Evolutionary conservation across 2,329 filamentous ascomycete species (phyloP).

Genomic region (Elsinoe fawcettii): DNA sequence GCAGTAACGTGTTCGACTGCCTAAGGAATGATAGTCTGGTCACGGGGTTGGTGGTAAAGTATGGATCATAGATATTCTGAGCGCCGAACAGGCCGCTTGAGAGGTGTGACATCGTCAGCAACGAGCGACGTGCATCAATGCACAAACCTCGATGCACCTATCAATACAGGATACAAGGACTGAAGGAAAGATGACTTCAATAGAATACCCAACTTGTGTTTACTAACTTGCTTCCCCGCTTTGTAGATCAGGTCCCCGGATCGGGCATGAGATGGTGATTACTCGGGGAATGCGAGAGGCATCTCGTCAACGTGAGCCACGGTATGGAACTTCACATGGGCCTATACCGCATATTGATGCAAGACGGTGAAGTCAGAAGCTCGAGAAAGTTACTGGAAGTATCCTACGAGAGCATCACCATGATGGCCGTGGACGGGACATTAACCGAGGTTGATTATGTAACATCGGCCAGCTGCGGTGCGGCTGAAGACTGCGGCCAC

Average conservation of each 20-base stretch:
- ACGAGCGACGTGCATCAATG: neutral
- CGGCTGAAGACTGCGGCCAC: neutral
- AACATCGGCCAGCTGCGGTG: neutral
- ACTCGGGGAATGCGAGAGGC: neutral
- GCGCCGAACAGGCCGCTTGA: neutral
- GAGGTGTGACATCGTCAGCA: neutral
- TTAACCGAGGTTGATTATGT: neutral
- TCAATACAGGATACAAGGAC: neutral
- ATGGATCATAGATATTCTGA: slow-evolving; percentile 11
- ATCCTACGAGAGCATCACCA: too few relatives aligned
- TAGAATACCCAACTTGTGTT: neutral
- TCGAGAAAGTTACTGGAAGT: too few relatives aligned
- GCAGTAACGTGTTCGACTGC: slow-evolving; percentile 18
- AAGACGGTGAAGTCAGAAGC: too few relatives aligned
- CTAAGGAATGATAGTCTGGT: slow-evolving; percentile 20
- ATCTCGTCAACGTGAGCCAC: neutral
- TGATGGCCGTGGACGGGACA: too few relatives aligned
- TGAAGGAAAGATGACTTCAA: neutral
- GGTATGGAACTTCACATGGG: too few relatives aligned
- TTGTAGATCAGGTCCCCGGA: neutral
- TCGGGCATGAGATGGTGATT: neutral
- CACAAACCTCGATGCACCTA: neutral
- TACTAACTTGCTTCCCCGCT: neutral
- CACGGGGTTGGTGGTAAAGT: slow-evolving; percentile 6
- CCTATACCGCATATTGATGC: too few relatives aligned